These are phyloP conservation scores for Juglanconis oblonga DNA, from an alignment of 2,329 filamentous ascomycete genomes.

Conservation along the genomic window DNA sequence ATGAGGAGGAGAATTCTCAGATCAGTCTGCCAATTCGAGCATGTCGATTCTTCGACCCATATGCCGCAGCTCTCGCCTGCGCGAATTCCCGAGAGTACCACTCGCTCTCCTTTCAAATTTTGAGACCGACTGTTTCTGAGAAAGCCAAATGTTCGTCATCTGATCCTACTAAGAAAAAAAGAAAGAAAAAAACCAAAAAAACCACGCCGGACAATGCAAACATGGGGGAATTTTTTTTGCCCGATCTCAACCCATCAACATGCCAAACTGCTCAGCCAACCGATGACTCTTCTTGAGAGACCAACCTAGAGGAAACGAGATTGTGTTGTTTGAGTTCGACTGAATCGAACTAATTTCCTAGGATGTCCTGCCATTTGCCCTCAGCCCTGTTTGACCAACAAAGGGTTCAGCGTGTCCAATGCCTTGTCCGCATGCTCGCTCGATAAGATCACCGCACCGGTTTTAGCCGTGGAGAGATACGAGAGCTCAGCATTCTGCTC, in stretches of 20 bases:
- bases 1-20: conserved; percentile 18
- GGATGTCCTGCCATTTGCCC: neutral
- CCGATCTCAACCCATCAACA: no score
- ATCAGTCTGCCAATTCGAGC: neutral
- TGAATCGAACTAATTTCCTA: no score
- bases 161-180: no score
- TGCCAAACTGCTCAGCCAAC: no score
- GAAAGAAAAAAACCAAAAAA: no score
- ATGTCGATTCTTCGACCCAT: neutral
- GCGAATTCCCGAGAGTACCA: neutral
- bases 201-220: neutral
- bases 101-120: neutral
- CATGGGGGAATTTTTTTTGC: neutral
- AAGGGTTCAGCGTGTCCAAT: conserved; percentile 62
- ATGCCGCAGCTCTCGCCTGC: neutral
- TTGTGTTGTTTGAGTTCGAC: no score
- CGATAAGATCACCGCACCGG: conserved; percentile 84
- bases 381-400: conserved; percentile 37
- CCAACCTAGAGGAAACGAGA: no score
- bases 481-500: conserved; percentile 70
- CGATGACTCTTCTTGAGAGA: no score
- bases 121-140: neutral
- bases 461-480: conserved; percentile 84
- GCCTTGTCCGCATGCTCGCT: conserved; percentile 72
- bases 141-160: neutral